A percentile compares a stretch with the other conserved stretches of the same genome.
phyloP scores from a whole-genome alignment of 257 asterid genomes.

The Lithospermum erythrorhizon region DNA sequence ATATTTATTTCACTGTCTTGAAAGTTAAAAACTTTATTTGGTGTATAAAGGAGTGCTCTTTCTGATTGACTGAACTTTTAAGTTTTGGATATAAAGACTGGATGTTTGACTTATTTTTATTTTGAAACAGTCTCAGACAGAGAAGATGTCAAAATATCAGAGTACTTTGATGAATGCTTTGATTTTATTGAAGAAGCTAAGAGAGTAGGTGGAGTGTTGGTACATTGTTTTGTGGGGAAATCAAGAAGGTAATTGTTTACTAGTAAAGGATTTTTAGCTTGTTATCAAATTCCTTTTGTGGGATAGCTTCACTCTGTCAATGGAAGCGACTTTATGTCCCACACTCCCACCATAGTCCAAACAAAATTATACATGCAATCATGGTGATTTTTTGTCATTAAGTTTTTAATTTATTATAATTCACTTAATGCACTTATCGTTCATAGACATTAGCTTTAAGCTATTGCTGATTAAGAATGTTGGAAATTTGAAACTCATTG shows the following conservation, averaged over 20 bases:
- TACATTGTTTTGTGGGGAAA: slow-evolving; percentile 83
- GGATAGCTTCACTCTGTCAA: not conserved
- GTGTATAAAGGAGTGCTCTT: not conserved
- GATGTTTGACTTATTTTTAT: slow-evolving; percentile 7
- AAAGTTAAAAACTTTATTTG: not conserved
- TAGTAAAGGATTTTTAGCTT: not conserved
- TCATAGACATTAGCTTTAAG: too few species aligned
- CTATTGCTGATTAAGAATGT: too few species aligned
- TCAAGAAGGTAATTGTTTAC: slow-evolving; percentile 57
- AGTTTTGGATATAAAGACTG: not conserved
- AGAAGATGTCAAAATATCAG: slow-evolving; percentile 35
- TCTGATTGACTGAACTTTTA: not conserved
- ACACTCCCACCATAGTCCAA: too few species aligned
- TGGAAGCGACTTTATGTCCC: too few species aligned
- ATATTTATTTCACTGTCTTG: not conserved
- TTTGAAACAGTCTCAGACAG: slow-evolving; percentile 56
- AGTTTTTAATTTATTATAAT: too few species aligned
- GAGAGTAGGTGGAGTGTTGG: slow-evolving; percentile 61
- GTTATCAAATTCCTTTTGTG: not conserved
- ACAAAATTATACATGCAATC: too few species aligned
- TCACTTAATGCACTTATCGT: too few species aligned
- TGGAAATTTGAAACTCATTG: too few species aligned
- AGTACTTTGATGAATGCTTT: slow-evolving; percentile 63
- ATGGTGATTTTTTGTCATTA: too few species aligned
- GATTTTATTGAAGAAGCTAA: slow-evolving; percentile 71